Evolutionary conservation across 768 basidiomycete species (phyloP).

Genomic region (Mycena vitilis): DNA sequence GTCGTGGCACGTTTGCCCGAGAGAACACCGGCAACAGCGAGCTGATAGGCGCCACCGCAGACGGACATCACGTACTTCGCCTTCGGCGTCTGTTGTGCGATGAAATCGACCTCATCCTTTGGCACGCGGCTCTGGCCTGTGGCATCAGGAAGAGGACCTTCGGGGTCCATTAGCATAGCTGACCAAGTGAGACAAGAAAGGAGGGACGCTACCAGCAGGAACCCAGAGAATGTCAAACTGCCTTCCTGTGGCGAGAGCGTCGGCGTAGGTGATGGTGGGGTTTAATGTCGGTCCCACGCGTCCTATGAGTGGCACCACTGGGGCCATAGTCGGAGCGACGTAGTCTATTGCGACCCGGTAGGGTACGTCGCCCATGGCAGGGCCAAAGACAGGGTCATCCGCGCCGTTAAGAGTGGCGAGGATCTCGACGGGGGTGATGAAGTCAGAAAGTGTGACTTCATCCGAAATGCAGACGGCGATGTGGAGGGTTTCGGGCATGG

Average conservation of each 20-base stretch:
- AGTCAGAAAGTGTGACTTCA: conserved; percentile 35
- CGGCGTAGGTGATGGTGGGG: conserved; percentile 33
- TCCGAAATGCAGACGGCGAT: conserved; percentile 32
- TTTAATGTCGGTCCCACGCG: conserved; percentile 23
- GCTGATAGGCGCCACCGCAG: conserved; percentile 47
- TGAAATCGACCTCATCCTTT: conserved; percentile 36
- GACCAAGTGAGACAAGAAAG: neutral
- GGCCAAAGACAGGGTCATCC: conserved; percentile 19
- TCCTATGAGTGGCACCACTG: conserved; percentile 24
- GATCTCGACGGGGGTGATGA: conserved; percentile 31
- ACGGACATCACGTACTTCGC: conserved; percentile 49
- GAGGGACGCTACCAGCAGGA: conserved; percentile 25
- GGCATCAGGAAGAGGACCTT: conserved; percentile 18
- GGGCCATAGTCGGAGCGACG: conserved; percentile 27
- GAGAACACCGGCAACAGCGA: conserved; percentile 47
- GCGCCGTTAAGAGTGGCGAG: conserved; percentile 25
- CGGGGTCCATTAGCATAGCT: too few relatives aligned
- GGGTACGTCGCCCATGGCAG: conserved; percentile 19
- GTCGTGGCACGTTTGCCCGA: conserved; percentile 51
- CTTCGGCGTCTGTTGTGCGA: conserved; percentile 41
- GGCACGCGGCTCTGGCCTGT: conserved; percentile 18
- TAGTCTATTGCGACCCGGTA: conserved; percentile 31
- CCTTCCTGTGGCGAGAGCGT: conserved; percentile 25
- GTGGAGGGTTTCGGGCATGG: conserved; percentile 26
- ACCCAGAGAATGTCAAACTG: conserved; percentile 37